phyloP scores from a whole-genome alignment of 2,329 filamentous ascomycete genomes.

The Ramularia endophylla region DNA sequence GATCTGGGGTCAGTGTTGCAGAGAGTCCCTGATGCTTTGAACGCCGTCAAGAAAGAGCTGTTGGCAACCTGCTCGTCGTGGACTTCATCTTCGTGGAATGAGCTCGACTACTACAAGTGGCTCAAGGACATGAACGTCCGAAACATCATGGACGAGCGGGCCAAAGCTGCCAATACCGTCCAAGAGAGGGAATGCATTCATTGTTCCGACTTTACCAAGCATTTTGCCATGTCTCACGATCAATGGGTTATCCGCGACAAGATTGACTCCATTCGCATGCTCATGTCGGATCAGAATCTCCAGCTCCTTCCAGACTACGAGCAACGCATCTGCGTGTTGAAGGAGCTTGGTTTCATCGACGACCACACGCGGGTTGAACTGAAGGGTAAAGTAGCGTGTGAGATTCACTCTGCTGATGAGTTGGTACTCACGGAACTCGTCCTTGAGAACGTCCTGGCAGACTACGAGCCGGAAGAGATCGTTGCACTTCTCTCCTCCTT shows the following conservation, averaged over 20 bases:
- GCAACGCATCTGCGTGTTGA: slow-evolving; percentile 85
- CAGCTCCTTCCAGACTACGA: slow-evolving; percentile 95
- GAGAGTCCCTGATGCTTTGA: slow-evolving; percentile 43
- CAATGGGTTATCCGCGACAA: slow-evolving; percentile 96
- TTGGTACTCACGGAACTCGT: slow-evolving; percentile 93
- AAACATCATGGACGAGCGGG: slow-evolving; percentile 69
- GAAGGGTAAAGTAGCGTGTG: slow-evolving; percentile 97
- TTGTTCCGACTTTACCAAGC: slow-evolving; percentile 78
- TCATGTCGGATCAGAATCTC: slow-evolving; percentile 94
- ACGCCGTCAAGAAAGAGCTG: slow-evolving; percentile 63
- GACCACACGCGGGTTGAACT: slow-evolving; percentile 80
- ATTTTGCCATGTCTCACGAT: slow-evolving; percentile 94
- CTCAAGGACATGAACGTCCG: slow-evolving; percentile 78
- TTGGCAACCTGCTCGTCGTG: slow-evolving; percentile 65
- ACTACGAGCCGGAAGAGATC: slow-evolving; percentile 94
- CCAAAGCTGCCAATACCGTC: slow-evolving; percentile 57
- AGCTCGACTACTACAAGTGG: slow-evolving; percentile 67
- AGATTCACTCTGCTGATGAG: slow-evolving; percentile 96
- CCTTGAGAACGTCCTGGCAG: slow-evolving; percentile 90
- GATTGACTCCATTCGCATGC: slow-evolving; percentile 76
- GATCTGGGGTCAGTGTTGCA: slow-evolving; percentile 36
- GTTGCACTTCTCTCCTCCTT: slow-evolving; percentile 90
- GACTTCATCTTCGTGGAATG: slow-evolving; percentile 70
- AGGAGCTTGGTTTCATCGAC: slow-evolving; percentile 89
- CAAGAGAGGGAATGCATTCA: slow-evolving; percentile 58